Evolutionary conservation across 1,284 basidiomycete genomes (phyloP).

Genomic region (Cryptococcus sp.): DNA sequence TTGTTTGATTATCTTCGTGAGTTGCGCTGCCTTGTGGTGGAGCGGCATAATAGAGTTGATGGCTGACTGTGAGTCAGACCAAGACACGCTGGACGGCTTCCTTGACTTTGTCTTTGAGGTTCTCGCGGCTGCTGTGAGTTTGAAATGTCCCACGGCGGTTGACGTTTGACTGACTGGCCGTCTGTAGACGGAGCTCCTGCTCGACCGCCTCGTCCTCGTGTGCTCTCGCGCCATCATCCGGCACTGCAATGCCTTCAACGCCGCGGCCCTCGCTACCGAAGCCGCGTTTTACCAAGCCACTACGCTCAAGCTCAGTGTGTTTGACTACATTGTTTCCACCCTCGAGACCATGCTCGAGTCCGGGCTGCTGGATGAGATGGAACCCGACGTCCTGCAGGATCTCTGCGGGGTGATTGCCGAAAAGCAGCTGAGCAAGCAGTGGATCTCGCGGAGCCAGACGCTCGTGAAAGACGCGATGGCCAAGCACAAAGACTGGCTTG

Average conservation of each 20-base stretch:
- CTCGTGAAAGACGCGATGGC: constrained; percentile 62
- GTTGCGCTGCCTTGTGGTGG: constrained; percentile 28
- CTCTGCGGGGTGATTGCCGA: constrained; percentile 62
- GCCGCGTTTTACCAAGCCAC: constrained; percentile 74
- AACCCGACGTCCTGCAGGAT: constrained; percentile 63
- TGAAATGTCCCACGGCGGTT: neutral
- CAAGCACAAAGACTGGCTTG: constrained; percentile 73
- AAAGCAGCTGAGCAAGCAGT: constrained; percentile 66
- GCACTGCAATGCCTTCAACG: constrained; percentile 72
- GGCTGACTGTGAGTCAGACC: constrained; percentile 53
- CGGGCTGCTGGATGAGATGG: constrained; percentile 69
- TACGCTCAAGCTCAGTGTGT: constrained; percentile 68
- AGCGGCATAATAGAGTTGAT: no score
- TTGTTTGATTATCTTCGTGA: constrained; percentile 71
- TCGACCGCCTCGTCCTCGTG: constrained; percentile 77
- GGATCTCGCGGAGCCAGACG: constrained; percentile 60
- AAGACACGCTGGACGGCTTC: constrained; percentile 67
- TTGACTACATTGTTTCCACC: constrained; percentile 77
- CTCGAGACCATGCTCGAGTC: constrained; percentile 85
- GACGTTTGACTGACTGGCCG: neutral
- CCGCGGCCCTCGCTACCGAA: constrained; percentile 75
- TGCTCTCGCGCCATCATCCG: constrained; percentile 73
- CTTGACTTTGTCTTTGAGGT: constrained; percentile 86
- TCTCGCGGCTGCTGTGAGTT: constrained; percentile 72
- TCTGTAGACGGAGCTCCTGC: constrained; percentile 75